Percentiles rank a stretch among this genome's conserved stretches.
These are phyloP conservation scores for Schizophyllum amplum DNA, from an alignment of 1,284 basidiomycete genomes.

Conservation along the genomic window DNA sequence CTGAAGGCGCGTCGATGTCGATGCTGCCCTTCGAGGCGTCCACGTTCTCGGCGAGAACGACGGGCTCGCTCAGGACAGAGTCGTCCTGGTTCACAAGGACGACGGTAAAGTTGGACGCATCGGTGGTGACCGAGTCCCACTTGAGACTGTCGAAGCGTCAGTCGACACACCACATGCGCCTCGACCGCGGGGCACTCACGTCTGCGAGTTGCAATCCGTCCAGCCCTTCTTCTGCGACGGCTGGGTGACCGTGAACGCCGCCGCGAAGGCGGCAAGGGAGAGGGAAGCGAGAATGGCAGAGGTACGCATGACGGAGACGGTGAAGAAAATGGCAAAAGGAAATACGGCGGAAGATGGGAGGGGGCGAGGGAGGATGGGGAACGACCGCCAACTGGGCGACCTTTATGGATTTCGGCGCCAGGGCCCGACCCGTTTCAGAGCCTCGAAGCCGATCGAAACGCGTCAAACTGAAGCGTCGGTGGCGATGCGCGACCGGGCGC, in stretches of 20 bases:
- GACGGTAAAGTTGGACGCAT: constrained; percentile 58
- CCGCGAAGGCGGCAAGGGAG: constrained; percentile 42
- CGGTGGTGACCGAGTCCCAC: constrained; percentile 62
- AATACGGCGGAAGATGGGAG: constrained; percentile 13
- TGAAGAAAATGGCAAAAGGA: constrained; percentile 11
- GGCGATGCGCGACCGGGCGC: not conserved
- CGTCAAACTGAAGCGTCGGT: not conserved
- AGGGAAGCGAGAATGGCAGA: constrained; percentile 26
- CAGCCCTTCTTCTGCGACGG: constrained; percentile 47
- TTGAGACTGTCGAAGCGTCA: constrained; percentile 25
- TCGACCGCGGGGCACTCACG: constrained; percentile 19
- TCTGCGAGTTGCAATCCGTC: constrained; percentile 49
- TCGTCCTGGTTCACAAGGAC: constrained; percentile 54
- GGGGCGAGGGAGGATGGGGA: constrained; percentile 2
- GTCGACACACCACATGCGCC: not conserved
- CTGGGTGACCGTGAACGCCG: constrained; percentile 52
- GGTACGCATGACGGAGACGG: constrained; percentile 34
- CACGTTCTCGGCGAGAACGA: not conserved
- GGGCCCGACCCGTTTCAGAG: not conserved
- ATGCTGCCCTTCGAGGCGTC: not conserved
- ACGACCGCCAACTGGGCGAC: constrained; percentile 1
- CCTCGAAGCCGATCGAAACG: not conserved
- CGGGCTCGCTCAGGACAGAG: not conserved
- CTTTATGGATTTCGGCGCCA: not conserved
- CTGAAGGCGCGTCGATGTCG: constrained; percentile 41